Evolutionary conservation across 225 moss, liverwort and hornwort genomes (phyloP), one percentile per base, ranked within the genome.

Genomic region (Bryum argenteum): DNA sequence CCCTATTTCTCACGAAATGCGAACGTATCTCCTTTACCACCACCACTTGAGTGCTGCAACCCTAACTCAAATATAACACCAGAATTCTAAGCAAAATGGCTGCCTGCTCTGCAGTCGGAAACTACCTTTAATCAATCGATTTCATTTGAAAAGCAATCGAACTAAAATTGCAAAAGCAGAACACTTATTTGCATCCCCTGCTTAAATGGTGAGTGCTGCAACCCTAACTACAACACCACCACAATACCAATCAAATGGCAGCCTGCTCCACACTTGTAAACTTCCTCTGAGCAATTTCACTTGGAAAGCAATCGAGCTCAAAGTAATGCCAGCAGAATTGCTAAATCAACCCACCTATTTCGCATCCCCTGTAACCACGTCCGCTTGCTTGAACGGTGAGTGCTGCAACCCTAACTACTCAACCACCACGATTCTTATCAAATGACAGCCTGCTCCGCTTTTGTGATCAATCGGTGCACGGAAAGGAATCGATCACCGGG

Each of bases 341-440:
- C 28, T 28, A 5, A 28, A 28, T 28, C 28, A 28, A 28, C 28
- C 3, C 70, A 47, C 67, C 8, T 9, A 42, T 9, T 5, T 28
- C 10, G 6, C 52, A 53, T 43, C 44, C 33, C 19, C 21, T 10
- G 2, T 28, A 2, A 28, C 28, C 28, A 28, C 28, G 3, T 2
- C 28, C 28, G 28, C 28, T 28, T 28, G 28, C 58, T 69, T 11
- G 15, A 5, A 12, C 10, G 19, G 51, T 10, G 33, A 56, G 68
- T 12, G 41, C 26, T 16, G 70, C 78, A 82, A 82, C 78, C 82
- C 78, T 82, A 82, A 78, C 51, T 62, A 61, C 14, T 7, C 57
- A 38, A 55, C 28, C 17, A 48, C 20, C 40, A 4, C 3, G 12
- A 20, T 9, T 60, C 9, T 40, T 16, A 17, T 39, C 42, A 67